Evolutionary conservation across 495 filamentous ascomycete genomes (phyloP).

Genomic region (Trichoderma virens): DNA sequence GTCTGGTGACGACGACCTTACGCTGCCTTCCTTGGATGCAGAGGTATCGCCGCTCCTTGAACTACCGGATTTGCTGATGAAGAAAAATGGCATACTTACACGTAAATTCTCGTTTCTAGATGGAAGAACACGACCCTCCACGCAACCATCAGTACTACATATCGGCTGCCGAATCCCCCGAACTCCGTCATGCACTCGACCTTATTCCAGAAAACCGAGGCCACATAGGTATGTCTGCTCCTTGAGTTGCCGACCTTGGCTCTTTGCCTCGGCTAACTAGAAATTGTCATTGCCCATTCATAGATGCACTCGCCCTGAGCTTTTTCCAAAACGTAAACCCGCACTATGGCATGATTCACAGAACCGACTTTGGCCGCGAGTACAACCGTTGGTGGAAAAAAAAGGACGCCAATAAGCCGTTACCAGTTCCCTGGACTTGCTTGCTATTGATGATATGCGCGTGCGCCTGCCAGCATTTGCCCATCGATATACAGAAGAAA

Average conservation of each 20-base stretch:
- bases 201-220: slow-evolving; percentile 15
- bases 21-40: no score
- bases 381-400: slow-evolving; percentile 44
- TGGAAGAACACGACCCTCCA: background rate
- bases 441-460: slow-evolving; percentile 45
- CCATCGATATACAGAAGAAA: slow-evolving; percentile 27
- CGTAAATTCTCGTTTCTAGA: no score
- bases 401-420: slow-evolving; percentile 19
- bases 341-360: slow-evolving; percentile 44
- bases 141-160: background rate
- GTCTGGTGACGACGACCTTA: no score
- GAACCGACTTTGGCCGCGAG: slow-evolving; percentile 37
- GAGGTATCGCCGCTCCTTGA: no score
- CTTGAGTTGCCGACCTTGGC: background rate
- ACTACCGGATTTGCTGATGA: no score
- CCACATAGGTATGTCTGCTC: slow-evolving; percentile 20
- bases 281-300: background rate
- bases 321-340: slow-evolving; percentile 42
- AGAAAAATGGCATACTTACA: no score
- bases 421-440: slow-evolving; percentile 41
- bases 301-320: slow-evolving; percentile 43
- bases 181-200: slow-evolving; percentile 16
- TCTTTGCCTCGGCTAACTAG: background rate
- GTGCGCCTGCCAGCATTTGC: slow-evolving; percentile 40
- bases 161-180: background rate